Evolutionary conservation across 106 monocot genomes (phyloP).

Genomic region (Vanilla planifolia): DNA sequence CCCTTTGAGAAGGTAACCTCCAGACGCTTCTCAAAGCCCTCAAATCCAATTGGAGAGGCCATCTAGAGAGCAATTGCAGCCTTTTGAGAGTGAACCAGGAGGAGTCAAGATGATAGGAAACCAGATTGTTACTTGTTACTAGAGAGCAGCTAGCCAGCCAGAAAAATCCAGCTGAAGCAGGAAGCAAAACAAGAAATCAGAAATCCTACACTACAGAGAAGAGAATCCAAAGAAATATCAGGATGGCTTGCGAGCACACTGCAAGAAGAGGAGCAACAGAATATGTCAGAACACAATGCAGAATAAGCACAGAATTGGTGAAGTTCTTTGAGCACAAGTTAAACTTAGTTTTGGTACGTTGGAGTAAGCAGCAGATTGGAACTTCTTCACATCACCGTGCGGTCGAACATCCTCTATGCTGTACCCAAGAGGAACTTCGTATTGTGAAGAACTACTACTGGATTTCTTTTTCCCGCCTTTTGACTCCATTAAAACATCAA

Average conservation of each 20-base stretch:
- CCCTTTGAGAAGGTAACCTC: slow-evolving; percentile 61
- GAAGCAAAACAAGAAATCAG: slow-evolving; percentile 13
- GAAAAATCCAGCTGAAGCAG: background rate
- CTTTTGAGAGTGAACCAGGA: background rate
- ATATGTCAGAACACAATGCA: background rate
- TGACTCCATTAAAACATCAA: slow-evolving; percentile 88
- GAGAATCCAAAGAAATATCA: slow-evolving; percentile 27
- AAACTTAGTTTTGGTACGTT: slow-evolving; percentile 45
- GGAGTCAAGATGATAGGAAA: slow-evolving; percentile 5
- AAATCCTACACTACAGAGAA: slow-evolving; percentile 31
- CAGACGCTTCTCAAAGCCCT: slow-evolving; percentile 77
- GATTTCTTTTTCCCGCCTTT: slow-evolving; percentile 72
- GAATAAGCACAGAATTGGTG: background rate
- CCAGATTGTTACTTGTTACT: slow-evolving; percentile 12
- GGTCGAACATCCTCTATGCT: slow-evolving; percentile 95
- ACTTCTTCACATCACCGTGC: slow-evolving; percentile 84
- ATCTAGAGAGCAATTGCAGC: background rate
- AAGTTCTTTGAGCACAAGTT: background rate
- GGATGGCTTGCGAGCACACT: slow-evolving; percentile 82
- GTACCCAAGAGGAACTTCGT: slow-evolving; percentile 92
- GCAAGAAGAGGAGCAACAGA: slow-evolving; percentile 12
- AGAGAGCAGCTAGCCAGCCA: slow-evolving; percentile 39
- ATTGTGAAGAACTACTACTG: slow-evolving; percentile 60
- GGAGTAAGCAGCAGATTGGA: slow-evolving; percentile 92
- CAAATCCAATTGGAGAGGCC: slow-evolving; percentile 61